phyloP scores from a whole-genome alignment of 1,284 basidiomycete genomes.

The Cutaneotrichosporon sp. region DNA sequence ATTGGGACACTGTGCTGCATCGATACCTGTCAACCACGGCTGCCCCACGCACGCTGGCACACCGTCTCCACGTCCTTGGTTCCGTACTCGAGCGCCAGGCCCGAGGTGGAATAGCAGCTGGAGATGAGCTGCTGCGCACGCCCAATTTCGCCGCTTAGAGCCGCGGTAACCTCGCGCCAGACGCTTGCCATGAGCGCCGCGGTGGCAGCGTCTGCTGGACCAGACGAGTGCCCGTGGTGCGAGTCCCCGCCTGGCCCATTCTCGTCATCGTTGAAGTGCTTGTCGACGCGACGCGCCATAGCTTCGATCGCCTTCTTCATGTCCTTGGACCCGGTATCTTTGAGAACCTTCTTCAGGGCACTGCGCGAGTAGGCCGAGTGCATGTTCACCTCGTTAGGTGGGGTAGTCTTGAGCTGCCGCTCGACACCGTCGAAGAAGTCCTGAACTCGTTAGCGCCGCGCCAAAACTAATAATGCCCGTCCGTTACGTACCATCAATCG shows the following conservation, averaged over 20 bases:
- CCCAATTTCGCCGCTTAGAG: constrained; percentile 70
- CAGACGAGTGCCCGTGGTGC: background rate
- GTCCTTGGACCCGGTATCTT: constrained; percentile 85
- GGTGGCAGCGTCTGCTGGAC: constrained; percentile 36
- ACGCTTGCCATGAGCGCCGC: constrained; percentile 75
- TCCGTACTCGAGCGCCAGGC: constrained; percentile 71
- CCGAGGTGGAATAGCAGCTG: constrained; percentile 74
- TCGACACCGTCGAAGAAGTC: constrained; percentile 95
- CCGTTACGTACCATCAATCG: constrained; percentile 75
- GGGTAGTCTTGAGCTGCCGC: constrained; percentile 75
- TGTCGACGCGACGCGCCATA: constrained; percentile 88
- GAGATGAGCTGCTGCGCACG: constrained; percentile 67
- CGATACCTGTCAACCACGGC: background rate
- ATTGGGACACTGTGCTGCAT: background rate
- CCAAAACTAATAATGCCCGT: background rate
- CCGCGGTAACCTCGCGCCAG: constrained; percentile 84
- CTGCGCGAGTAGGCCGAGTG: constrained; percentile 76
- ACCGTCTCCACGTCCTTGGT: constrained; percentile 72
- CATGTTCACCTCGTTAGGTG: constrained; percentile 69
- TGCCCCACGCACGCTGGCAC: constrained; percentile 55
- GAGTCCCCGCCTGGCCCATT: constrained; percentile 6
- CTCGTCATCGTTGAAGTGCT: constrained; percentile 69
- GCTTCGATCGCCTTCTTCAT: constrained; percentile 78
- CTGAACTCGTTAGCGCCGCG: constrained; percentile 53
- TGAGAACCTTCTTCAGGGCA: constrained; percentile 77